Conservation (phyloP, 176 grass and related monocot species). For the Puya raimondii region DNA sequence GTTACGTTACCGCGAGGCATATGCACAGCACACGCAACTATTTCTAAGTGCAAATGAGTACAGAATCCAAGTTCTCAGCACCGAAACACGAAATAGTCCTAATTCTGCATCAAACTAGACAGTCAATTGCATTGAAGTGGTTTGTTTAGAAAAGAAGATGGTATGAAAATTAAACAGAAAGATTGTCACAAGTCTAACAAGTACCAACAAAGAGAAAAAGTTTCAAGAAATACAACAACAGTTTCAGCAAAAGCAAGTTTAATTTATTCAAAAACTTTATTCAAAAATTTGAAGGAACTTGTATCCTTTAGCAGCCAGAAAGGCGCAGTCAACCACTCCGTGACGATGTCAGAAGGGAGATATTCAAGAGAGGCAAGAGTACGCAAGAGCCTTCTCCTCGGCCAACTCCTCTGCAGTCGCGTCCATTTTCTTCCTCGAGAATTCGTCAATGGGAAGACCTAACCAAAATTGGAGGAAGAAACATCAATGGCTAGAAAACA, state of each 20-base stretch:
- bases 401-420: conserved; percentile 71
- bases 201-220: too few relatives aligned
- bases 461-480: neutral
- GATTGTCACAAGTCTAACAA: too few relatives aligned
- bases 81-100: too few relatives aligned
- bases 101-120: too few relatives aligned
- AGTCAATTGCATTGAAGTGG: too few relatives aligned
- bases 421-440: conserved; percentile 91
- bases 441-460: conserved; percentile 80
- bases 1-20: too few relatives aligned
- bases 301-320: neutral
- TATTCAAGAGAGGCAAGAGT: conserved; percentile 72
- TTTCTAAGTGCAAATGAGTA: too few relatives aligned
- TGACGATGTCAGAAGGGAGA: neutral
- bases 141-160: too few relatives aligned
- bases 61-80: too few relatives aligned
- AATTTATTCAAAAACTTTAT: neutral
- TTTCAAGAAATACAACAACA: neutral
- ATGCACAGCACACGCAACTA: too few relatives aligned
- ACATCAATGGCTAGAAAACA: neutral
- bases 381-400: conserved; percentile 89
- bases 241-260: neutral
- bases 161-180: too few relatives aligned
- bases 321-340: neutral
- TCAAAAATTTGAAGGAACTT: neutral